Conservation (phyloP, 192 early-diverging fungal genomes). For the Entomortierella chlamydospora region DNA sequence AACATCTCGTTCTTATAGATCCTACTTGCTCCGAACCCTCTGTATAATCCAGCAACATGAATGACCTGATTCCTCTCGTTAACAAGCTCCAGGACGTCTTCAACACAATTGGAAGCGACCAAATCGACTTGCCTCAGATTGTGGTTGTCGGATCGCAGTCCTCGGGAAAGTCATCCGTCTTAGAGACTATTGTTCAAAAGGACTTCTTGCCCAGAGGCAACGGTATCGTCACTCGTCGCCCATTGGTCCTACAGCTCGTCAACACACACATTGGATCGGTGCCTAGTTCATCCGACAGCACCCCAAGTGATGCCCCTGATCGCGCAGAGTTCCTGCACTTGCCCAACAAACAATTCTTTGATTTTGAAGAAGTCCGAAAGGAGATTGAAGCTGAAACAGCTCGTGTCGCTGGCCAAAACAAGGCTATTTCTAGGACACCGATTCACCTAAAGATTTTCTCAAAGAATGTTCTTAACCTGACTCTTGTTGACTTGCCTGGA, state of each 20-base stretch:
- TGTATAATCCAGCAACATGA: slow-evolving; percentile 59
- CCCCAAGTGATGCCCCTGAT: slow-evolving; percentile 35
- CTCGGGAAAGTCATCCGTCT: slow-evolving; percentile 96
- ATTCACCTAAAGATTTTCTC: slow-evolving; percentile 85
- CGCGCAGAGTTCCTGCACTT: slow-evolving; percentile 77
- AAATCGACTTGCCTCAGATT: slow-evolving; percentile 86
- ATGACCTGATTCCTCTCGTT: slow-evolving; percentile 84
- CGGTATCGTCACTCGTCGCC: slow-evolving; percentile 87
- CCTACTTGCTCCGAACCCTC: slow-evolving; percentile 1
- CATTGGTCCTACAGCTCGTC: slow-evolving; percentile 84
- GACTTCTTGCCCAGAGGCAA: slow-evolving; percentile 97
- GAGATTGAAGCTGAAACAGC: slow-evolving; percentile 87
- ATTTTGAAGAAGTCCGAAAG: slow-evolving; percentile 79
- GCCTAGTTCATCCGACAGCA: slow-evolving; percentile 41
- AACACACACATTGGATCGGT: slow-evolving; percentile 57
- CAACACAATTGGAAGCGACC: slow-evolving; percentile 77
- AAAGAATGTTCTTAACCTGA: slow-evolving; percentile 80
- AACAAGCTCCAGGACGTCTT: slow-evolving; percentile 88
- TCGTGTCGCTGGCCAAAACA: slow-evolving; percentile 82
- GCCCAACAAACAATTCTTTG: slow-evolving; percentile 79
- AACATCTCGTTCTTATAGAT: not conserved
- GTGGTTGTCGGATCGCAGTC: slow-evolving; percentile 91
- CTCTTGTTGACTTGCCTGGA: slow-evolving; percentile 87
- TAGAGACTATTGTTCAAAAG: slow-evolving; percentile 97
- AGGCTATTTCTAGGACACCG: slow-evolving; percentile 80